Base-by-base conservation (phyloP, 164 flowering plant species). In the Magnolia officinalis region DNA sequence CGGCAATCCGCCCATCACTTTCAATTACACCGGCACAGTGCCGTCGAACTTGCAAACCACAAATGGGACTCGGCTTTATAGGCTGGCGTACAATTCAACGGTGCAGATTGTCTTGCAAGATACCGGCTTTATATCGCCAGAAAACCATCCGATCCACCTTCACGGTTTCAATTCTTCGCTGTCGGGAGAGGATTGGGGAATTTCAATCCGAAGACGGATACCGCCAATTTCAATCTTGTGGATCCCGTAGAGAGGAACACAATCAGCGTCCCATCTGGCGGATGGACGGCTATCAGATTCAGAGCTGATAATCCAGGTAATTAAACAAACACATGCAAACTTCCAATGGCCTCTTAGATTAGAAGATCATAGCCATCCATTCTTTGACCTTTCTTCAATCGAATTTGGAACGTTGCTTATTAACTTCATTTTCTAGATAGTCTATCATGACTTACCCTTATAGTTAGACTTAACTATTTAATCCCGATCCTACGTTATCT, bases 191-290 rank as follows among this genome's bases (percentile, higher is more conserved):
- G 94, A 20, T 1, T 88, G 6, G 96, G 97, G n/a, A 92, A 90
- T 67, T 92, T 78, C 69, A 80, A 89, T 78, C 74, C 92, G 0
- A 85, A 77, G 50, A 88, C 37, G 0, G 93, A 89, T 80, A 82
- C 90, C 0, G 76, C 79, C 50, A 88, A 74, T 0, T 92, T 89
- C 63, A 92, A 92, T 75, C 87, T 92, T 0, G 86, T 86, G 18
- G 95, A 92, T 49, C 93, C 97, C 14, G 89, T 88, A 26, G 97
- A 92, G 82, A 85, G 95, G 84, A 92, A 90, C 82, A 92, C 95
- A 0, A 78, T 92, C 55, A 87, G 92, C 7, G 92, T 89, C 6
- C 93, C 97, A 1, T 79, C 94, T 1, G 97, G 95, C 9, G 97
- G 97, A 29, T 92, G 97, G 97, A 76, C 75, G 0, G 93, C 93